Percentiles rank a stretch among this genome's conserved stretches.
Evolutionary conservation across 2,329 filamentous ascomycete species (phyloP).

Genomic region (Rhinocladiella mackenziei): DNA sequence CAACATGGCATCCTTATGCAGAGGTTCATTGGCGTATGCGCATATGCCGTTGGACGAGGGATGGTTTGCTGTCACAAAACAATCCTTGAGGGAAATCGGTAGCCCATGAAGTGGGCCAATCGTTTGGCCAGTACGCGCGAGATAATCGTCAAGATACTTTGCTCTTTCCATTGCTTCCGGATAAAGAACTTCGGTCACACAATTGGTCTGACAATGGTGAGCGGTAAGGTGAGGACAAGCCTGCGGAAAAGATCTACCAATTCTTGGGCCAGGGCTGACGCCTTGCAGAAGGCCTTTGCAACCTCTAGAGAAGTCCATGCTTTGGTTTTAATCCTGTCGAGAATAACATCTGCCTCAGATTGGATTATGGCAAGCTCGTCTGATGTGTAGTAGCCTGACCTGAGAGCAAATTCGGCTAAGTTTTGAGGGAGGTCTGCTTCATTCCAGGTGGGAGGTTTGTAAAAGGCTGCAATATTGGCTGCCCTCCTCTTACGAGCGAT

Average conservation of each 20-base stretch:
- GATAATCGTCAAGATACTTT: conserved; percentile 51
- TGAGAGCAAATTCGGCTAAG: conserved; percentile 27
- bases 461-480: conserved; percentile 28
- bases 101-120: conserved; percentile 64
- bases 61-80: conserved; percentile 29
- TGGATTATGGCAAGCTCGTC: conserved; percentile 52
- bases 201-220: conserved; percentile 50
- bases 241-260: conserved; percentile 33
- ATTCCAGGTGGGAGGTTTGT: conserved; percentile 24
- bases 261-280: conserved; percentile 33
- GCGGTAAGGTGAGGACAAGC: background rate
- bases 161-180: conserved; percentile 51
- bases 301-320: conserved; percentile 53
- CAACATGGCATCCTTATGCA: conserved; percentile 32
- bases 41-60: conserved; percentile 38
- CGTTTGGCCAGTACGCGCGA: conserved; percentile 42
- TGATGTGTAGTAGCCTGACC: conserved; percentile 57
- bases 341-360: conserved; percentile 34
- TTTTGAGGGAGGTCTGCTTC: conserved; percentile 26
- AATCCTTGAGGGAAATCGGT: conserved; percentile 55
- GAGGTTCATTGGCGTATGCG: conserved; percentile 36
- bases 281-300: conserved; percentile 54
- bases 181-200: conserved; percentile 57
- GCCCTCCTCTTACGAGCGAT: conserved; percentile 35
- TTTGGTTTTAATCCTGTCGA: conserved; percentile 35